These are phyloP conservation scores for Clarkia xantiana DNA, from an alignment of 345 rosid genomes.

Conservation along the genomic window DNA sequence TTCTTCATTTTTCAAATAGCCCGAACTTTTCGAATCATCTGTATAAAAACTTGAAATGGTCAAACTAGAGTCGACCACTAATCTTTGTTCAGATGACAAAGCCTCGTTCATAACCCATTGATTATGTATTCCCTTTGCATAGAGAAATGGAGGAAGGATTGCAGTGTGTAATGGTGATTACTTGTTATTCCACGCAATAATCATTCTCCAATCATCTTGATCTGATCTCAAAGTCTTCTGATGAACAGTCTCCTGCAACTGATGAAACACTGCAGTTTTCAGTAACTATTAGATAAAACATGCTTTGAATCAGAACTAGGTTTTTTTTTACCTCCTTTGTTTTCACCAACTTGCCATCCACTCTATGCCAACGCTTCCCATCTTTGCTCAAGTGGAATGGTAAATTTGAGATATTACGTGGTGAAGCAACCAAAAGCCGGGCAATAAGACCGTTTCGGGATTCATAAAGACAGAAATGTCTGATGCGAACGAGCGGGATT, in stretches of 20 bases:
- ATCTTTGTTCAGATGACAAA: constrained; percentile 40
- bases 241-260: constrained; percentile 60
- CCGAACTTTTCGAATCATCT: constrained; percentile 12
- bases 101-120: constrained; percentile 68
- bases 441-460: constrained; percentile 38
- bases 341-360: constrained; percentile 31
- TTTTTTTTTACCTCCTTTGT: constrained; percentile 44
- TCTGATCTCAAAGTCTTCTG: constrained; percentile 17
- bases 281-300: constrained; percentile 12
- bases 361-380: constrained; percentile 43
- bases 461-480: constrained; percentile 47
- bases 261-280: constrained; percentile 19
- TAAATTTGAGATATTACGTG: constrained; percentile 28
- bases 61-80: constrained; percentile 69
- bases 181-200: constrained; percentile 67
- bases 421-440: constrained; percentile 73
- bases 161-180: constrained; percentile 48
- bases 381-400: constrained; percentile 39
- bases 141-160: constrained; percentile 76
- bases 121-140: constrained; percentile 47
- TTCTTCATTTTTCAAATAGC: constrained; percentile 12
- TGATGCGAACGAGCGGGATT: constrained; percentile 23
- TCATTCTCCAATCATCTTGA: constrained; percentile 33
- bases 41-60: constrained; percentile 37
- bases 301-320: constrained; percentile 16